phyloP scores from a whole-genome alignment of 2,329 filamentous ascomycete genomes.

The Tympanopsis confertula region DNA sequence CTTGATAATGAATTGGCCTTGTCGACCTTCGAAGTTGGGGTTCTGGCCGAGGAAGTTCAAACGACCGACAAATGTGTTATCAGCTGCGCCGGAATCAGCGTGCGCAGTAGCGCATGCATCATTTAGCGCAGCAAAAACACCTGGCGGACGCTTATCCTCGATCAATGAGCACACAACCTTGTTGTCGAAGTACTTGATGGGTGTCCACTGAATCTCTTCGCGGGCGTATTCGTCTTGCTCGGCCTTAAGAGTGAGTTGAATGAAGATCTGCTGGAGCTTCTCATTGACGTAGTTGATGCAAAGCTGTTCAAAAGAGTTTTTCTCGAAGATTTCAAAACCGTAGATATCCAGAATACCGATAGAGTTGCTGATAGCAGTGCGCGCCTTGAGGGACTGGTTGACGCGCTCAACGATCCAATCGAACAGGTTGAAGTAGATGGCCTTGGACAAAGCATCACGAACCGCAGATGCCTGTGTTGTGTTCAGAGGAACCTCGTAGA shows the following conservation, averaged over 20 bases:
- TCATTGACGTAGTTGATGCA: conserved; percentile 99
- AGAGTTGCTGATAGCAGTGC: conserved; percentile 64
- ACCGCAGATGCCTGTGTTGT: conserved; percentile 75
- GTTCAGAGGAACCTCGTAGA: conserved; percentile 71
- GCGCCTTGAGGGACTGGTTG: conserved; percentile 75
- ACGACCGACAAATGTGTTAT: conserved; percentile 89
- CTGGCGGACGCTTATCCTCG: conserved; percentile 78
- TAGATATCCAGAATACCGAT: conserved; percentile 98
- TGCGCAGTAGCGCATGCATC: conserved; percentile 98
- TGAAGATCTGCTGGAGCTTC: conserved; percentile 98
- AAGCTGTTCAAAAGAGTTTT: conserved; percentile 96
- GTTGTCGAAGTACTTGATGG: conserved; percentile 99
- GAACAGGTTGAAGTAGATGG: conserved; percentile 94
- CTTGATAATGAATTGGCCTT: conserved; percentile 96
- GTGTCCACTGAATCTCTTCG: conserved; percentile 96
- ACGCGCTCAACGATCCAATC: conserved; percentile 95
- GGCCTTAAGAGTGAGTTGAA: conserved; percentile 88
- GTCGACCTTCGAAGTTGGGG: conserved; percentile 78
- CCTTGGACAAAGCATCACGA: conserved; percentile 82
- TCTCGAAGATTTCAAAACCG: conserved; percentile 97
- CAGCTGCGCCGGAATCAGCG: conserved; percentile 84
- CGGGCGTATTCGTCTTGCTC: conserved; percentile 95
- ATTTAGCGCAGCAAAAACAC: conserved; percentile 90
- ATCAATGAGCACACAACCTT: conserved; percentile 97
- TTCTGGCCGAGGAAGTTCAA: conserved; percentile 77